Conservation (phyloP, 352 stramenopile genomes). For the Pythium apleroticum region DNA sequence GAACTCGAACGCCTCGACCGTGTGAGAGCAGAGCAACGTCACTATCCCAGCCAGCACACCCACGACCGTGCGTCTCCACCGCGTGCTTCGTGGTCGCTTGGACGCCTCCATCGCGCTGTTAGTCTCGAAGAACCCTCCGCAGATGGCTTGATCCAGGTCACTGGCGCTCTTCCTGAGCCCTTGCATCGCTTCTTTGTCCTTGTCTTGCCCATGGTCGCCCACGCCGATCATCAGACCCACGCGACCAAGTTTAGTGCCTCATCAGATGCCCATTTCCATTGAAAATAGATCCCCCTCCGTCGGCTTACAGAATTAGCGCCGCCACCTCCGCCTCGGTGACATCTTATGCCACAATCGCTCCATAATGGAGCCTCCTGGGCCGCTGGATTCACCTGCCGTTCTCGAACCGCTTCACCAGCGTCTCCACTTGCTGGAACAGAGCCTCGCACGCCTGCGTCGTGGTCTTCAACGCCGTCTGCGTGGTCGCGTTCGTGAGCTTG, state of each 20-base stretch:
- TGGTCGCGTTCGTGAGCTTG: conserved; percentile 21
- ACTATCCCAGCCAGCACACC: not conserved
- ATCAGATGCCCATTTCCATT: conserved; percentile 5
- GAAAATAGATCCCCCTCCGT: not conserved
- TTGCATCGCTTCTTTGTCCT: not conserved
- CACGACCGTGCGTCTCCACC: not conserved
- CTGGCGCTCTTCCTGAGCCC: not conserved
- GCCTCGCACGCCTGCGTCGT: conserved; percentile 9
- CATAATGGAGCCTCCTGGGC: not conserved
- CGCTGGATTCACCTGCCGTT: conserved; percentile 1
- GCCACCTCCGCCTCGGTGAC: not conserved
- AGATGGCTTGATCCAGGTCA: not conserved
- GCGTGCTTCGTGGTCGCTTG: not conserved
- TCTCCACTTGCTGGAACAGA: conserved; percentile 13
- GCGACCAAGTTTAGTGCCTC: not conserved
- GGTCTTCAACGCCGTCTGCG: conserved; percentile 14
- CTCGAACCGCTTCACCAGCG: conserved; percentile 16
- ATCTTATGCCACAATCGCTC: conserved; percentile 2
- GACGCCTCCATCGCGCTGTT: not conserved
- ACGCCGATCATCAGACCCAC: not conserved
- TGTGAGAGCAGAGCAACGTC: not conserved
- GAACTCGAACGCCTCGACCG: conserved; percentile 21
- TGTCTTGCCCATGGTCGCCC: not conserved
- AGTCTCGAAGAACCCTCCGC: not conserved
- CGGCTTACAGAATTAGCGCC: conserved; percentile 20